A percentile compares a stretch with the other conserved stretches of the same genome.
Evolutionary conservation across 2,329 filamentous ascomycete genomes (phyloP).

Genomic region (Rutstroemia sp.): DNA sequence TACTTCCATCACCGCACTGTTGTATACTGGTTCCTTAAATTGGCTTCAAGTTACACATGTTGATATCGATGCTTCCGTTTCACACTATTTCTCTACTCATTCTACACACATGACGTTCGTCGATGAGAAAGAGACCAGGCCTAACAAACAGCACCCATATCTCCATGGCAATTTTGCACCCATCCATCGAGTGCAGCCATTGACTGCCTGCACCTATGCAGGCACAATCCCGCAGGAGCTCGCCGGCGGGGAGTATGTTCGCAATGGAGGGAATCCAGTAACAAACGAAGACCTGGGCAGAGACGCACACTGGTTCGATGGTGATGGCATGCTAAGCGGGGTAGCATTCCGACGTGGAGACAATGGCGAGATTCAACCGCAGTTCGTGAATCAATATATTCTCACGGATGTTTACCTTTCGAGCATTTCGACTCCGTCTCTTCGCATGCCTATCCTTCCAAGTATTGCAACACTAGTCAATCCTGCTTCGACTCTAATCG

Average conservation of each 20-base stretch:
- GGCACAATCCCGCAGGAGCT: slow-evolving; percentile 59
- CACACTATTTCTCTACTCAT: slow-evolving; percentile 19
- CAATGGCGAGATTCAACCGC: slow-evolving; percentile 40
- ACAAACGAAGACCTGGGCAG: slow-evolving; percentile 52
- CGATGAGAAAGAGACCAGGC: slow-evolving; percentile 18
- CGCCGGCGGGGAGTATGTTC: slow-evolving; percentile 61
- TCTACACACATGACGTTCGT: slow-evolving; percentile 18
- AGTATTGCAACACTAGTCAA: slow-evolving; percentile 61
- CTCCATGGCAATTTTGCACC: slow-evolving; percentile 65
- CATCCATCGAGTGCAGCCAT: slow-evolving; percentile 44
- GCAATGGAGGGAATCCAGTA: slow-evolving; percentile 64
- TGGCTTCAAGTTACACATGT: neutral
- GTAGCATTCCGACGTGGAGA: slow-evolving; percentile 48
- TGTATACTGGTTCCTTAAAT: no score
- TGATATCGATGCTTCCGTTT: neutral
- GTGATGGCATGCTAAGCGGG: slow-evolving; percentile 67
- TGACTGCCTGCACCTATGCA: slow-evolving; percentile 49
- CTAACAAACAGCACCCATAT: slow-evolving; percentile 34
- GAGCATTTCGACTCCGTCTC: slow-evolving; percentile 37
- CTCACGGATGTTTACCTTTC: slow-evolving; percentile 59
- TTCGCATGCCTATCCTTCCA: slow-evolving; percentile 53
- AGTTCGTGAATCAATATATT: slow-evolving; percentile 64
- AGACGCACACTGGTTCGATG: slow-evolving; percentile 68
- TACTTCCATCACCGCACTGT: no score
- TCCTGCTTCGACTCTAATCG: slow-evolving; percentile 45